phyloP scores from a whole-genome alignment of 352 stramenopile genomes.

The Globisporangium emineosum region DNA sequence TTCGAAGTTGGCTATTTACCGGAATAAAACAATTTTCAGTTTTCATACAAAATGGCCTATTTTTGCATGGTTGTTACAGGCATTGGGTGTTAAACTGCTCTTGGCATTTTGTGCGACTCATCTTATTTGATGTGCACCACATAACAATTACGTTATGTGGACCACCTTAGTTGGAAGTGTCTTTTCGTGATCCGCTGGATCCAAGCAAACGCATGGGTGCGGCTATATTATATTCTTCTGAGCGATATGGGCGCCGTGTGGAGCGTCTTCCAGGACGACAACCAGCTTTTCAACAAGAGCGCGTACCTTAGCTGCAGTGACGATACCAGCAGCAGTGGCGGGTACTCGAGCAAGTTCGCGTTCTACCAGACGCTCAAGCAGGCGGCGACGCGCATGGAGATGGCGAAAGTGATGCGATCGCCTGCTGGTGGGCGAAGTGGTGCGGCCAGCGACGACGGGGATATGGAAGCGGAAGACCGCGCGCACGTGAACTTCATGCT shows the following conservation, averaged over 20 bases:
- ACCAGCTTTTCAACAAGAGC: conserved; percentile 31
- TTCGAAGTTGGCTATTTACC: no score
- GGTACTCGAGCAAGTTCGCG: conserved; percentile 19
- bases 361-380: conserved; percentile 39
- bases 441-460: background rate
- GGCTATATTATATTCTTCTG: no score
- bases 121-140: background rate
- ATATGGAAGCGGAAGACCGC: conserved; percentile 15
- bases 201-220: no score
- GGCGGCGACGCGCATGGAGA: conserved; percentile 31
- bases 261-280: conserved; percentile 25
- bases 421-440: background rate
- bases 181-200: background rate
- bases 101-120: background rate
- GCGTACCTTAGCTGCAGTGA: conserved; percentile 19
- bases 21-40: no score
- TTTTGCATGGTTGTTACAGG: no score
- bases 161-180: conserved; percentile 2
- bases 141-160: background rate
- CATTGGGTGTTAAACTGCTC: no score
- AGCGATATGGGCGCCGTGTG: conserved; percentile 28
- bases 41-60: no score
- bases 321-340: background rate
- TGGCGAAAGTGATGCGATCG: conserved; percentile 18
- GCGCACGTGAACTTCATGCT: conserved; percentile 40